Conservation (phyloP, 2,329 filamentous ascomycete species). For the Talaromyces sp. region DNA sequence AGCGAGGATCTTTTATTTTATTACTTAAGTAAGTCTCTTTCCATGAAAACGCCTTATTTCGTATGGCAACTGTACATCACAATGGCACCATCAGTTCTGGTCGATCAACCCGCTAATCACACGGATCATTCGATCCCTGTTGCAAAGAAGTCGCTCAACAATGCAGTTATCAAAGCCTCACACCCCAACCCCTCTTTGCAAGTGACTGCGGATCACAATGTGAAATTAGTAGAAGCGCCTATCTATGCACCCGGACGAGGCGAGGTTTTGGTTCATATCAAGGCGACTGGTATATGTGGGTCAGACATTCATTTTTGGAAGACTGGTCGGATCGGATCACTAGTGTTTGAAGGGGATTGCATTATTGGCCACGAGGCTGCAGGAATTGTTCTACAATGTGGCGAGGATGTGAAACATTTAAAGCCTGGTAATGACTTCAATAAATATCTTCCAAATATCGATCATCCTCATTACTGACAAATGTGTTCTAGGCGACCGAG, state of each 20-base stretch:
- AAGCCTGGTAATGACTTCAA: neutral
- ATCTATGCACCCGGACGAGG: conserved; percentile 57
- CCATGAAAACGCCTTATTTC: no score
- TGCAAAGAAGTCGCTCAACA: conserved; percentile 9
- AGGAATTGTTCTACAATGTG: conserved; percentile 31
- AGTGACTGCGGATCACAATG: conserved; percentile 62
- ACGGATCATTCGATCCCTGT: conserved; percentile 1
- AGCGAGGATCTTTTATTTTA: no score
- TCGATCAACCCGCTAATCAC: conserved; percentile 3
- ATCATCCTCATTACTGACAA: neutral
- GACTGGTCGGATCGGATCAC: conserved; percentile 63
- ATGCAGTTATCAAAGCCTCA: conserved; percentile 14
- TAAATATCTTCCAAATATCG: neutral
- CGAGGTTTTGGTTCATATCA: conserved; percentile 64
- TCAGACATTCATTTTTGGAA: conserved; percentile 73
- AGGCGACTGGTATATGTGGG: conserved; percentile 67
- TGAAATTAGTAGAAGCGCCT: conserved; percentile 61
- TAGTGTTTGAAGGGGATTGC: conserved; percentile 65
- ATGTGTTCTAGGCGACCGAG: conserved; percentile 31
- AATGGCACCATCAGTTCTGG: conserved; percentile 19
- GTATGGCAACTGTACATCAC: neutral
- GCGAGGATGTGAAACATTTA: conserved; percentile 26
- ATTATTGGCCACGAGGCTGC: conserved; percentile 41
- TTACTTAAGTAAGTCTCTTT: neutral
- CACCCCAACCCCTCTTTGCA: conserved; percentile 59